Percentiles rank a stretch among this genome's conserved stretches.
Conservation (phyloP, 2,329 filamentous ascomycete species). For the Calonectria pseudoturangicola region DNA sequence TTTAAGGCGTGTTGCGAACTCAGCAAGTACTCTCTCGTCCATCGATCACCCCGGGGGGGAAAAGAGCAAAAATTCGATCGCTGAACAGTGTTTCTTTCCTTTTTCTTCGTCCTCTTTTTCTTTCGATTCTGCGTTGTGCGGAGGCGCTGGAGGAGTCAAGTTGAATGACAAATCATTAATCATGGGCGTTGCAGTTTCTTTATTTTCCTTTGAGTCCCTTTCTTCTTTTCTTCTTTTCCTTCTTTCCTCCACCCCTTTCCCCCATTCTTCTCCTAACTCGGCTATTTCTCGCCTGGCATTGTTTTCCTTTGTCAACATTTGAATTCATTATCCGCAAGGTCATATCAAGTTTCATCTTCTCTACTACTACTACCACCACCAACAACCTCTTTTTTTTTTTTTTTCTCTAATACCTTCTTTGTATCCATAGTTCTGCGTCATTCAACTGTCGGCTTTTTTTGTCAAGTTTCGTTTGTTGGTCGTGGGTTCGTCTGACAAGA, state of each 20-base stretch:
- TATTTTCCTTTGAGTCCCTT: neutral
- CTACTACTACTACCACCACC: too few relatives aligned
- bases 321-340: neutral
- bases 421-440: constrained; percentile 49
- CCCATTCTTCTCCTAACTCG: neutral
- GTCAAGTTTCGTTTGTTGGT: constrained; percentile 37
- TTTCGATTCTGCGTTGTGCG: constrained; percentile 13
- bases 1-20: constrained; percentile 51
- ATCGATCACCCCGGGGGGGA: neutral
- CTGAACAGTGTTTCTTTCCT: neutral
- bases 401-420: constrained; percentile 50
- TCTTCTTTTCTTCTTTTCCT: constrained; percentile 4
- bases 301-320: constrained; percentile 15
- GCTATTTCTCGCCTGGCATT: neutral
- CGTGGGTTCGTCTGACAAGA: neutral
- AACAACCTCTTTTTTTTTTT: neutral
- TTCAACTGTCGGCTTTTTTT: constrained; percentile 21
- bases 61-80: neutral
- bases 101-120: neutral
- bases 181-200: constrained; percentile 16
- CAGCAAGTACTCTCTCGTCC: neutral
- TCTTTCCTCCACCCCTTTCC: neutral
- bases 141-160: constrained; percentile 32
- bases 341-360: constrained; percentile 13
- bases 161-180: constrained; percentile 6